Evolutionary conservation across 2,329 filamentous ascomycete genomes (phyloP).

Genomic region (Microthyrium microscopicum): DNA sequence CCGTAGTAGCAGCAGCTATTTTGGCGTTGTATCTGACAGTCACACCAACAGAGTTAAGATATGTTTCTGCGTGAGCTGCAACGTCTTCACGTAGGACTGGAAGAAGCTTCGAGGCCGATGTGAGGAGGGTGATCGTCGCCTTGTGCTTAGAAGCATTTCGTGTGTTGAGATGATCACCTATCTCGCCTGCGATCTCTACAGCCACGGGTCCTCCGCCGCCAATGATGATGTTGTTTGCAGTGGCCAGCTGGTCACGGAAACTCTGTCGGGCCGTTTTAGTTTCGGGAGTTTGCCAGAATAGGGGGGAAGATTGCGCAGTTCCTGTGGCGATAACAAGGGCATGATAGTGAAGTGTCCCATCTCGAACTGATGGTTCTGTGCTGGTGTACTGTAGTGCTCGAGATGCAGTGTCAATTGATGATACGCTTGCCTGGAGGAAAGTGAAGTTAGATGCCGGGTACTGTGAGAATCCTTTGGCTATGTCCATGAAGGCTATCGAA

Average conservation of each 20-base stretch:
- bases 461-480: conserved; percentile 33
- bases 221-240: conserved; percentile 19
- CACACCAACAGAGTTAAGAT: conserved; percentile 32
- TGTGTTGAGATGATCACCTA: conserved; percentile 15
- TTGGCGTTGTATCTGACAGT: conserved; percentile 25
- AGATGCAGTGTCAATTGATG: conserved; percentile 25
- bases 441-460: conserved; percentile 32
- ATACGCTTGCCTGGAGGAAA: conserved; percentile 35
- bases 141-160: conserved; percentile 18
- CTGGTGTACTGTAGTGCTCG: no score
- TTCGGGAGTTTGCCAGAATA: conserved; percentile 24
- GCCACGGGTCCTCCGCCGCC: conserved; percentile 21
- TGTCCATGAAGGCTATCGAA: conserved; percentile 27
- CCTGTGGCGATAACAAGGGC: conserved; percentile 40
- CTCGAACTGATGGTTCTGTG: conserved; percentile 27
- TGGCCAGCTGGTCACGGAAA: conserved; percentile 16
- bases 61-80: conserved; percentile 25
- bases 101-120: conserved; percentile 23
- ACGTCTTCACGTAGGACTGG: conserved; percentile 23
- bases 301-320: conserved; percentile 27
- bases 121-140: conserved; percentile 28
- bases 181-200: conserved; percentile 22
- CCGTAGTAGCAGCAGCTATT: conserved; percentile 17
- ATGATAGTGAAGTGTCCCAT: conserved; percentile 30
- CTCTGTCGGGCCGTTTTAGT: conserved; percentile 15